These are phyloP conservation scores for Kandelia obovata DNA, from an alignment of 345 rosid species.

Conservation along the genomic window DNA sequence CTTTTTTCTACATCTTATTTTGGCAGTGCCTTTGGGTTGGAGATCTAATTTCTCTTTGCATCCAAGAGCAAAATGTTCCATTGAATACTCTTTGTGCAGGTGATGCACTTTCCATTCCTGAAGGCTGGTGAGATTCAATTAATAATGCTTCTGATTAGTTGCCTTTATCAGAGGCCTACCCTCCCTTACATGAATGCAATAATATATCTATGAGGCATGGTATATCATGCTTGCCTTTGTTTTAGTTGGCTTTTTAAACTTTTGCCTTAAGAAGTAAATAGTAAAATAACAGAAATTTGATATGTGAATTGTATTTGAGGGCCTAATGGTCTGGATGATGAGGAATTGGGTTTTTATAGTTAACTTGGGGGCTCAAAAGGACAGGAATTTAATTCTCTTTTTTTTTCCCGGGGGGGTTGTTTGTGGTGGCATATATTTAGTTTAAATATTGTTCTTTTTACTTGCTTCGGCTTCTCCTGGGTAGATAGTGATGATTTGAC, in stretches of 20 bases:
- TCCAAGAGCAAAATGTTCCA: slow-evolving; percentile 65
- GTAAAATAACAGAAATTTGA: too few species aligned
- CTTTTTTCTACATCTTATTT: neutral
- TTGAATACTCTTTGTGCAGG: slow-evolving; percentile 60
- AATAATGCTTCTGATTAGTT: slow-evolving; percentile 11
- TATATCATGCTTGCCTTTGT: neutral
- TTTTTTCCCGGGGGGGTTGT: too few species aligned
- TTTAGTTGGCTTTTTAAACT: neutral
- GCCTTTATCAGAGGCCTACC: neutral
- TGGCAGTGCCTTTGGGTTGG: slow-evolving; percentile 63
- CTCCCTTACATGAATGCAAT: neutral
- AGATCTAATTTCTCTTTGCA: slow-evolving; percentile 54
- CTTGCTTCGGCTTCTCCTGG: slow-evolving; percentile 70
- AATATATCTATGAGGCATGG: too few species aligned
- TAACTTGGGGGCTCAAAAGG: neutral
- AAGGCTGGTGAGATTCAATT: slow-evolving; percentile 76
- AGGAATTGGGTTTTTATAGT: neutral
- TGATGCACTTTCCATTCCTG: slow-evolving; percentile 94
- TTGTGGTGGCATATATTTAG: neutral
- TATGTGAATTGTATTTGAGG: neutral
- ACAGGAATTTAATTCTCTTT: too few species aligned
- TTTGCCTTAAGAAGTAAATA: too few species aligned
- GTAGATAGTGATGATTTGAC: slow-evolving; percentile 77
- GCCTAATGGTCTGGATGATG: neutral
- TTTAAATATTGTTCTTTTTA: slow-evolving; percentile 20